Evolutionary conservation across 1,139 yeast species (phyloP).

Genomic region (Debaryomycetaceae sp.): DNA sequence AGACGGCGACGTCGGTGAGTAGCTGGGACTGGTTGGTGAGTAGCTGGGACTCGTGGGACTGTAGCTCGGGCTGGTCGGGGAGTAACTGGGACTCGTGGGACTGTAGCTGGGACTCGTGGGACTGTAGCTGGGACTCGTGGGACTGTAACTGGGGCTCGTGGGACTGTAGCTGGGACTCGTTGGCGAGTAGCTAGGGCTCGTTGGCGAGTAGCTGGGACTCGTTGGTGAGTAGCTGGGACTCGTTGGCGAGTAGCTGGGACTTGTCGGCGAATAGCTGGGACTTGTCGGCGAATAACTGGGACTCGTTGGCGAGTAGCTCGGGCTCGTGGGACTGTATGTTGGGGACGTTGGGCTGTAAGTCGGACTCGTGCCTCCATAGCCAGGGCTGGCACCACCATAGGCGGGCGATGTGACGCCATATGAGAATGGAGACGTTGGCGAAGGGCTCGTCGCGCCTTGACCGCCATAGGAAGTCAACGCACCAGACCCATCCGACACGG

Average conservation of each 20-base stretch:
- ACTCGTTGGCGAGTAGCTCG: slow-evolving; percentile 68
- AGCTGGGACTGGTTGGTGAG: slow-evolving; percentile 59
- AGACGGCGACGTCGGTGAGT: slow-evolving; percentile 50
- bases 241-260: slow-evolving; percentile 69
- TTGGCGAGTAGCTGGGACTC: slow-evolving; percentile 66
- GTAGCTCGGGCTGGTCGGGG: slow-evolving; percentile 45
- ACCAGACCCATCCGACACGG: slow-evolving; percentile 76
- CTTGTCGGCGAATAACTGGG: slow-evolving; percentile 75
- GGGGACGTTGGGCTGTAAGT: slow-evolving; percentile 72
- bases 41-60: slow-evolving; percentile 56
- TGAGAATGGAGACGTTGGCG: slow-evolving; percentile 56
- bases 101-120: slow-evolving; percentile 64
- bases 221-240: slow-evolving; percentile 71
- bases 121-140: slow-evolving; percentile 50
- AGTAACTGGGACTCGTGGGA: slow-evolving; percentile 58
- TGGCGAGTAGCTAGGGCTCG: slow-evolving; percentile 67
- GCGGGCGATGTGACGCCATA: slow-evolving; percentile 67
- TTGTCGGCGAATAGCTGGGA: slow-evolving; percentile 69
- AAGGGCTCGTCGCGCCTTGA: slow-evolving; percentile 46
- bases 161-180: slow-evolving; percentile 77
- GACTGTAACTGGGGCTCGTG: slow-evolving; percentile 58
- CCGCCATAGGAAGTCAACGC: slow-evolving; percentile 91
- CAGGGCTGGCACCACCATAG: slow-evolving; percentile 45
- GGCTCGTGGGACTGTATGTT: slow-evolving; percentile 68
- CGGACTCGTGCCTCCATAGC: slow-evolving; percentile 40